Evolutionary conservation across 805 yeast species (phyloP).

Genomic region (Kluyveromyces lactis): DNA sequence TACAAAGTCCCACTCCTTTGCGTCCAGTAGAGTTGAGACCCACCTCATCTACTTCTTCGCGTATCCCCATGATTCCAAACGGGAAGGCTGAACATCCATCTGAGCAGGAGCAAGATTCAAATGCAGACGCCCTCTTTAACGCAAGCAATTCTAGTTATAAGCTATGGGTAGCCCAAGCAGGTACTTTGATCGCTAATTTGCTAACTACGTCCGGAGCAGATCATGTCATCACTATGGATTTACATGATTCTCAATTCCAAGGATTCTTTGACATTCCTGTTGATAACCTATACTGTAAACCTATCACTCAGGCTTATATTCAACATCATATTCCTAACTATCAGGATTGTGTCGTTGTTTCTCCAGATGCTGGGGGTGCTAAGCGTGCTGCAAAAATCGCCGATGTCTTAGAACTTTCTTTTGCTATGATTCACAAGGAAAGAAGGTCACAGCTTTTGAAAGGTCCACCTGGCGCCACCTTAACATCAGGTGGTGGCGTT

Average conservation of each 20-base stretch:
- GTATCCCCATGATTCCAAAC: conserved; percentile 31
- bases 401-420: conserved; percentile 77
- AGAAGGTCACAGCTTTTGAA: conserved; percentile 44
- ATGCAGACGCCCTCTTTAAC: conserved; percentile 30
- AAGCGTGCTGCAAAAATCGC: conserved; percentile 93
- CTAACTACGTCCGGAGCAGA: conserved; percentile 92
- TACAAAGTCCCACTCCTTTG: conserved; percentile 1
- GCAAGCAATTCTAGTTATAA: conserved; percentile 61
- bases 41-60: conserved; percentile 17
- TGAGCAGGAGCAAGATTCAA: conserved; percentile 13
- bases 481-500: conserved; percentile 22
- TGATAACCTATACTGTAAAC: conserved; percentile 85
- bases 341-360: conserved; percentile 80
- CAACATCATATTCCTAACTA: conserved; percentile 68
- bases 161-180: conserved; percentile 94
- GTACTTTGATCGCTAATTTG: conserved; percentile 82
- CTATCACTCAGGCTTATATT: conserved; percentile 79
- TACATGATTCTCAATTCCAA: conserved; percentile 96
- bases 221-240: conserved; percentile 93
- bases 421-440: conserved; percentile 94
- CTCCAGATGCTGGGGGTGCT: conserved; percentile 99
- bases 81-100: conserved; percentile 20
- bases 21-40: not conserved
- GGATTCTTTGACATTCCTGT: conserved; percentile 96
- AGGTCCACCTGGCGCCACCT: conserved; percentile 29